These are phyloP conservation scores for Hypseocharis bilobata DNA, from an alignment of 441 rosid genomes.

Conservation along the genomic window DNA sequence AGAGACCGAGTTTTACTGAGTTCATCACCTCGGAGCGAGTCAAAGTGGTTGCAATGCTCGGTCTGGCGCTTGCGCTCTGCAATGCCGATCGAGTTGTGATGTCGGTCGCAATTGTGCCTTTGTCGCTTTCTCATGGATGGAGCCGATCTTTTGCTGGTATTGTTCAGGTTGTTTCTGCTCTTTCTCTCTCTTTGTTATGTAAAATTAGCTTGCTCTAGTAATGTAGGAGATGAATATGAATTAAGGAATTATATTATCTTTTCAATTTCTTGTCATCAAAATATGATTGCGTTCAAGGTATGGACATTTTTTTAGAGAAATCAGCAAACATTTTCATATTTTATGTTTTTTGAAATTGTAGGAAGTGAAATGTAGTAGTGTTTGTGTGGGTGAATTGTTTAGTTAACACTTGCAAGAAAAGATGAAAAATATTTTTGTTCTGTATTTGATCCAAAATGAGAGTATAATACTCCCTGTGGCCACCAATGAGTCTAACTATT, in stretches of 20 bases:
- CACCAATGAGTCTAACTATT: no score
- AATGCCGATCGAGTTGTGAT: conserved; percentile 91
- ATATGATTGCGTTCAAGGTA: no score
- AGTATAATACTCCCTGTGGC: no score
- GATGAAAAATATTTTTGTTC: no score
- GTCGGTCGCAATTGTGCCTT: conserved; percentile 86
- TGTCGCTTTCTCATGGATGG: conserved; percentile 77
- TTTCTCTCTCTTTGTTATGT: background rate
- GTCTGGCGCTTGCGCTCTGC: conserved; percentile 68
- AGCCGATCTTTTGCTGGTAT: conserved; percentile 89
- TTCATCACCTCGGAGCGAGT: conserved; percentile 89
- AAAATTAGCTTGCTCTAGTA: background rate
- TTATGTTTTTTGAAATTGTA: no score
- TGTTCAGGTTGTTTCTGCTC: conserved; percentile 57
- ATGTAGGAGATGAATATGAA: background rate
- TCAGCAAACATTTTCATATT: background rate
- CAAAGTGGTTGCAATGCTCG: conserved; percentile 85
- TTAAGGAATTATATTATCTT: background rate
- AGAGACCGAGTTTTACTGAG: conserved; percentile 47
- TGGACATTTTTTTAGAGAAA: no score
- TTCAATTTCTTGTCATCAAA: background rate
- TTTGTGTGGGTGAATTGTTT: background rate
- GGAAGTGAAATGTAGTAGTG: background rate
- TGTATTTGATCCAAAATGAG: no score
- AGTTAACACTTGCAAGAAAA: background rate